Conservation (phyloP, 805 yeast species). For the Nakazawaea sp. region DNA sequence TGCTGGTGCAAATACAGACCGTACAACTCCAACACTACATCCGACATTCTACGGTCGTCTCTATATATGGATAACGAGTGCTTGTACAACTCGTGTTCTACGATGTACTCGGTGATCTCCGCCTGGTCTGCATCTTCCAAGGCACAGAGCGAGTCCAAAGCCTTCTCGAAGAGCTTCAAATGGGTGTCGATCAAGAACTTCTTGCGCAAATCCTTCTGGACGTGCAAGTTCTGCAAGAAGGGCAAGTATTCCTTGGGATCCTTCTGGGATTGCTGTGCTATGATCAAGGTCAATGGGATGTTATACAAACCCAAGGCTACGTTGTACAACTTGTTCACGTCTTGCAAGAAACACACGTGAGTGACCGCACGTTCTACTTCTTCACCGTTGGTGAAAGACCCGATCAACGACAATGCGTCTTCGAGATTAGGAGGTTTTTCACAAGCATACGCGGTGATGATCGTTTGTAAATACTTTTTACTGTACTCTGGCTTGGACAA, state of each 20-base stretch:
- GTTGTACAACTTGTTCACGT: conserved; percentile 74
- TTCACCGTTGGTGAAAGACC: conserved; percentile 37
- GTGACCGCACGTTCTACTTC: conserved; percentile 58
- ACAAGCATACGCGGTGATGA: conserved; percentile 88
- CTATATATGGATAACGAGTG: conserved; percentile 59
- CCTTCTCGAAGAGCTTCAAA: conserved; percentile 61
- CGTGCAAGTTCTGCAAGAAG: conserved; percentile 73
- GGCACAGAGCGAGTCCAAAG: conserved; percentile 57
- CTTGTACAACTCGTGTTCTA: conserved; percentile 62
- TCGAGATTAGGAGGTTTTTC: conserved; percentile 80
- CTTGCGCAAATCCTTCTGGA: conserved; percentile 58
- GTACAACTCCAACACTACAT: conserved; percentile 46
- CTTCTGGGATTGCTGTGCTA: conserved; percentile 95
- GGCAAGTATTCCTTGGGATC: conserved; percentile 97
- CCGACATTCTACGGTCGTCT: conserved; percentile 47
- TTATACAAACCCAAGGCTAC: conserved; percentile 79
- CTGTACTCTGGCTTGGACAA: conserved; percentile 45
- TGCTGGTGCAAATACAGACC: conserved; percentile 55
- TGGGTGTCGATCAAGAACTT: conserved; percentile 75
- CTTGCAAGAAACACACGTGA: conserved; percentile 86
- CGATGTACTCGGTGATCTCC: conserved; percentile 65
- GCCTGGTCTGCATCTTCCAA: conserved; percentile 34
- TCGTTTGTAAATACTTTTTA: conserved; percentile 60
- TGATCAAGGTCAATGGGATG: conserved; percentile 67
- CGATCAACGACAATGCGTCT: conserved; percentile 64